A percentile compares a stretch with the other conserved stretches of the same genome.
Conservation (phyloP, 1,284 basidiomycete genomes). For the Macrocybe sp. region DNA sequence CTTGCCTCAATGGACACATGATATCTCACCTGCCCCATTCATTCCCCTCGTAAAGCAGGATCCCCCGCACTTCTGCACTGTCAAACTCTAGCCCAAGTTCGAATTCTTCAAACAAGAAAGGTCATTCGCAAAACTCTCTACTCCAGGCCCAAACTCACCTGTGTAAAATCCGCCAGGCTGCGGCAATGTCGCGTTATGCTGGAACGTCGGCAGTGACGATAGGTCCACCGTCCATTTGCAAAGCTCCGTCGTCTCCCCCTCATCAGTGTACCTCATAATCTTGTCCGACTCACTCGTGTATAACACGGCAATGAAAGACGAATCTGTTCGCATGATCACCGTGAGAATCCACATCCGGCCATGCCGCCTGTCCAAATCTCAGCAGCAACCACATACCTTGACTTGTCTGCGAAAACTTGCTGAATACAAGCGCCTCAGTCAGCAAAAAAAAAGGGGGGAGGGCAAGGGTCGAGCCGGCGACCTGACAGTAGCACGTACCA, state of each 20-base stretch:
- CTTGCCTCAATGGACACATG: slow-evolving; percentile 24
- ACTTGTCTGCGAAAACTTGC: slow-evolving; percentile 67
- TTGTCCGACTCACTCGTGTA: slow-evolving; percentile 71
- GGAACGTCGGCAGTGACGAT: slow-evolving; percentile 69
- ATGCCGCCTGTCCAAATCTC: neutral
- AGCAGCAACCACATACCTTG: slow-evolving; percentile 43
- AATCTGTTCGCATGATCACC: slow-evolving; percentile 39
- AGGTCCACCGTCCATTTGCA: slow-evolving; percentile 87
- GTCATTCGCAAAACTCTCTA: neutral
- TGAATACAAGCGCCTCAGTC: slow-evolving; percentile 27
- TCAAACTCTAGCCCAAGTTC: slow-evolving; percentile 77
- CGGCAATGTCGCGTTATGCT: slow-evolving; percentile 52
- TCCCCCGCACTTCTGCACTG: slow-evolving; percentile 76
- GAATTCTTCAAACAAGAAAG: slow-evolving; percentile 50
- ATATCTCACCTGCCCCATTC: slow-evolving; percentile 68
- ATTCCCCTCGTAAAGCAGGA: slow-evolving; percentile 63
- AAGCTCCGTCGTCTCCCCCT: slow-evolving; percentile 69
- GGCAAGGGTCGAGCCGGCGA: too few species aligned
- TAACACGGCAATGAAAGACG: slow-evolving; percentile 70
- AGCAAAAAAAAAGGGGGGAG: neutral
- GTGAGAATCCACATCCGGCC: neutral
- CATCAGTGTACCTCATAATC: slow-evolving; percentile 77
- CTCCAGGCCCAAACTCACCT: slow-evolving; percentile 37
- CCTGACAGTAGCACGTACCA: slow-evolving; percentile 40
- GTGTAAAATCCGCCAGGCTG: slow-evolving; percentile 70